Evolutionary conservation across 208 protist species (phyloP).

Genomic region (Acanthamoeba culbertsoni): DNA sequence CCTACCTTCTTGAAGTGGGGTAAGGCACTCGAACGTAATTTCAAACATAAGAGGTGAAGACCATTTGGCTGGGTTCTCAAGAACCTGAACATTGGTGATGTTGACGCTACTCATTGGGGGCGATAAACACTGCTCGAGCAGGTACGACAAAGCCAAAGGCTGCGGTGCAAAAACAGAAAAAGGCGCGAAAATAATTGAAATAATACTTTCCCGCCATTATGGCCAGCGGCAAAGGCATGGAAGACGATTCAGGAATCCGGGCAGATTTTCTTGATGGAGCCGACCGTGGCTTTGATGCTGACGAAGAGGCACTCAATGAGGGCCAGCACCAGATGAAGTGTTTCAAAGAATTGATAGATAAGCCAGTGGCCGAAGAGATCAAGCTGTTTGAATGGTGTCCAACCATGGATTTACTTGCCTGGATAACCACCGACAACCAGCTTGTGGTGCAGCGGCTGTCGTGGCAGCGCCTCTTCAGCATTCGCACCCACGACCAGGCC

Average conservation of each 20-base stretch:
- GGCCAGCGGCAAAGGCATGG: neutral
- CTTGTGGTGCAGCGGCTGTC: constrained; percentile 29
- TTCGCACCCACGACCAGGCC: neutral
- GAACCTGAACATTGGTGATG: constrained; percentile 76
- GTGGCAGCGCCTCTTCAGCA: constrained; percentile 55
- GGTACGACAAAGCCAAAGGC: neutral
- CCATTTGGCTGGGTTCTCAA: constrained; percentile 84
- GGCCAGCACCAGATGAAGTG: neutral
- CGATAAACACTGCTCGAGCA: no score
- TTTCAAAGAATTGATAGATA: neutral
- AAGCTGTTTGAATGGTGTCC: constrained; percentile 55
- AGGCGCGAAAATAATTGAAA: neutral
- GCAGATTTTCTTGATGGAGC: no score
- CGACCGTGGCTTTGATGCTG: neutral
- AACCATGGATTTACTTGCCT: constrained; percentile 43
- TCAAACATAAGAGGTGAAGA: constrained; percentile 80
- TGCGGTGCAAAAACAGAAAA: neutral
- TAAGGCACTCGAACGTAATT: constrained; percentile 84
- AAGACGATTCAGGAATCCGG: neutral
- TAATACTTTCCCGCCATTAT: neutral
- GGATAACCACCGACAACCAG: constrained; percentile 38
- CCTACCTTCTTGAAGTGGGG: constrained; percentile 76
- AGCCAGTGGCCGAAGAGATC: constrained; percentile 11
- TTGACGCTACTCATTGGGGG: constrained; percentile 65
- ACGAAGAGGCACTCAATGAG: neutral